Evolutionary conservation across 805 yeast species (phyloP).

Genomic region (Wickerhamomyces tratensis): DNA sequence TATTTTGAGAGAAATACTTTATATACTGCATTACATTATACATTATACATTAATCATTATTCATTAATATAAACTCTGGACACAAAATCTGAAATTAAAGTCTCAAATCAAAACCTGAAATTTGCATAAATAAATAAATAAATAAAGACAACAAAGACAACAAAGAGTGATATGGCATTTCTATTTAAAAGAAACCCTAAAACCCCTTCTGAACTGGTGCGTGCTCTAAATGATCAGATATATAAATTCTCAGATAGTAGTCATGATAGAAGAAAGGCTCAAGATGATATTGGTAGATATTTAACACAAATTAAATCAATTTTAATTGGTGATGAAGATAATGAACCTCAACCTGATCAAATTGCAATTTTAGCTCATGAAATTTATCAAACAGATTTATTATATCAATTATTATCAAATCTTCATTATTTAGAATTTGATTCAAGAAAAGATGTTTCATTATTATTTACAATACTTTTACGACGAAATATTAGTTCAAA

Average conservation of each 20-base stretch:
- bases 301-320: slow-evolving; percentile 55
- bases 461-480: slow-evolving; percentile 64
- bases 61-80: too few species aligned
- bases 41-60: too few species aligned
- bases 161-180: slow-evolving; percentile 55
- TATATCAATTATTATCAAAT: slow-evolving; percentile 49
- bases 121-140: too few species aligned
- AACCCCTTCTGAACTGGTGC: slow-evolving; percentile 77
- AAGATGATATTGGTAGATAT: slow-evolving; percentile 66
- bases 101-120: too few species aligned
- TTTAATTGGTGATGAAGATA: slow-evolving; percentile 60
- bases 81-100: too few species aligned
- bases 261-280: slow-evolving; percentile 32
- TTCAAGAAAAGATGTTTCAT: slow-evolving; percentile 73
- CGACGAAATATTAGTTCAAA: slow-evolving; percentile 62
- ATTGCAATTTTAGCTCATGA: slow-evolving; percentile 73
- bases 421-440: slow-evolving; percentile 77
- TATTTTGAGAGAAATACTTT: too few species aligned
- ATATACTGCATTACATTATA: too few species aligned
- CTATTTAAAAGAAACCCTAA: slow-evolving; percentile 86
- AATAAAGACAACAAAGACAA: too few species aligned
- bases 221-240: slow-evolving; percentile 66
- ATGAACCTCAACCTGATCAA: slow-evolving; percentile 38
- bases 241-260: slow-evolving; percentile 41
- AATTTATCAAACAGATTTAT: slow-evolving; percentile 60